Evolutionary conservation across 140 eudicot genomes (phyloP), one percentile per base, ranked within the genome.

Genomic region (Oenanthe javanica): DNA sequence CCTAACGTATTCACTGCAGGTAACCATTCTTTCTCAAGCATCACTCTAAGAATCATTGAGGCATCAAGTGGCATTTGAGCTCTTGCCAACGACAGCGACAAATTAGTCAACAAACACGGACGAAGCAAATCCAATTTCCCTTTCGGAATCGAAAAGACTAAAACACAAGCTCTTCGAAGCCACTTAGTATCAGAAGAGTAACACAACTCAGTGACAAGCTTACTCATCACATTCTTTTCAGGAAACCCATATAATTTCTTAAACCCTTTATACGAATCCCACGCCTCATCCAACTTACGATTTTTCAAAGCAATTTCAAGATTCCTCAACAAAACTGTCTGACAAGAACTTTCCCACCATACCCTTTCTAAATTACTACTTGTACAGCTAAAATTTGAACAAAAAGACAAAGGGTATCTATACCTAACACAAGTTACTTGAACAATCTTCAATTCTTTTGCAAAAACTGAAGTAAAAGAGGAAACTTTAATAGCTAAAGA

Each of bases 21-120:
- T 9, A 85, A 55, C 79, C 36, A 79, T 61, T 78, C 80, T 82
- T 86, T 92, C 82, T 84, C 86, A 8, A 92, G 79, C 93, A 93
- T 90, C 79, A 87, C 38, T 75, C 97, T 86, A 25, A 95, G 83
- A 81, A 90, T 82, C 79, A 7, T 82, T n/a, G 96, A 89, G 2
- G 92, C 87, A 42, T 79, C 84, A 83, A 87, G 52, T 0, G 92
- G 87, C 96, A 92, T 95, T 72, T 89, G 93, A 63, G 95, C 97
- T 79, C 99, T 81, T 63, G 92, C 92, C 76, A 93, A 86, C 0
- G 90, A 83, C 57, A 95, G 86, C 27, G 86, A 81, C 78, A 95
- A 91, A 85, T 87, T 92, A 79, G 83, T 52, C 79, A 93, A 23
- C 70, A 81, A 70, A 40, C 89, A 86, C 42, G 87, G 86, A 18